Evolutionary conservation across 163 green algal genomes (phyloP), one percentile per base, ranked within the genome.

Genomic region (Volvox carteri): DNA sequence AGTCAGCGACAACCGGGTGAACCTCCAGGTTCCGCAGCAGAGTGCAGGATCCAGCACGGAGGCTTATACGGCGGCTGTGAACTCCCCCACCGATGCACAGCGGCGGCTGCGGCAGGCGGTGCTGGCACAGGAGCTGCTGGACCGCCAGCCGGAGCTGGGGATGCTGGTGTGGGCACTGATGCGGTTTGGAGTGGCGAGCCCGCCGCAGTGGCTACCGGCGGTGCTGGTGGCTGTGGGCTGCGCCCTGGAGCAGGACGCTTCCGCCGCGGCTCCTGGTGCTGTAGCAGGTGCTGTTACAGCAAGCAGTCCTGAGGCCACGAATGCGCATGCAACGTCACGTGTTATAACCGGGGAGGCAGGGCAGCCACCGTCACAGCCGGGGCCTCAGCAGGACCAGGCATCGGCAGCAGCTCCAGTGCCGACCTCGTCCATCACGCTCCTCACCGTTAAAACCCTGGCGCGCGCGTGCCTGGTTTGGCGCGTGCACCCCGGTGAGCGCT

Each of bases 111-210:
- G 30, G 42, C 78, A 76, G 16, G 37, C 44, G 56, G 35, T 67
- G 73, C 48, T 85, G 8, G 77, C 77, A 7, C 35, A 18, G 16
- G 41, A 65, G 78, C 39, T 86, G 3, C 11, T 86, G 58, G 11
- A 19, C 7, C 60, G 78, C 16, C 58, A 86, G 35, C 6, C 60
- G 28, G 78, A 86, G 60, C 78, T 86, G 78, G 78, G 78, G 18
- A 86, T 86, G 78, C 41, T 86, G 56, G 58, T 86, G n/a, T 86
- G 78, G 78, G 41, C 54, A 25, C 56, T 86, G 58, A 19, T 65
- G 41, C 42, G 25, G 19, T 44, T 46, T 25, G 58, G 78, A 42
- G 58, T 68, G 41, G 6, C 14, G 28, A 11, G 16, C 21, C 78
- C 78, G 14, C 78, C 78, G 28, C 19, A 35, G 19, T 86, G 78